Evolutionary conservation across 208 protist genomes (phyloP).

Genomic region (Trypanosoma platydactyli): DNA sequence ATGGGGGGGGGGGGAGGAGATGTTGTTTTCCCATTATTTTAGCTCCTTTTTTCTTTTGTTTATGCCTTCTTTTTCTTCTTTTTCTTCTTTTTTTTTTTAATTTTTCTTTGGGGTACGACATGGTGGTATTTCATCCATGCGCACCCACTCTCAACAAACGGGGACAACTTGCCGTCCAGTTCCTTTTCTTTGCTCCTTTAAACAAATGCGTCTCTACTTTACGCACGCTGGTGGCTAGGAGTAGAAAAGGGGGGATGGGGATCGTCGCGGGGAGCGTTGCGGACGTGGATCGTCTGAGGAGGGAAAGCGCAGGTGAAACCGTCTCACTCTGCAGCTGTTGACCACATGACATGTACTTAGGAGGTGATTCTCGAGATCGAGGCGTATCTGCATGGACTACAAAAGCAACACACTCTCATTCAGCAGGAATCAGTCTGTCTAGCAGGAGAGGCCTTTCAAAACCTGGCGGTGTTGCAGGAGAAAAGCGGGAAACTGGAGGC

Average conservation of each 20-base stretch:
- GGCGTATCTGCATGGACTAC: neutral
- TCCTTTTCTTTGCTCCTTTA: neutral
- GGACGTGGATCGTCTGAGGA: neutral
- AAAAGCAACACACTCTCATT: neutral
- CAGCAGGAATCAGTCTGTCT: neutral
- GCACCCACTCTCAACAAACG: too few species aligned
- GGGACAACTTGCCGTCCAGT: too few species aligned
- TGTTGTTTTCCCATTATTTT: neutral
- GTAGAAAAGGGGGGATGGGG: neutral
- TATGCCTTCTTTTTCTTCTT: neutral
- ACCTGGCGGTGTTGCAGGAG: constrained; percentile 1
- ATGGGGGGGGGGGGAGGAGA: neutral
- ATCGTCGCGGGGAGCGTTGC: neutral
- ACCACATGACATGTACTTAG: neutral
- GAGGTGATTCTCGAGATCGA: constrained; percentile 7
- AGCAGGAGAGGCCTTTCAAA: neutral
- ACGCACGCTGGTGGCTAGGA: too few species aligned
- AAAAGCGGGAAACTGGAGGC: constrained; percentile 2
- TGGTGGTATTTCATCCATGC: too few species aligned
- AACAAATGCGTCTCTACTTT: too few species aligned
- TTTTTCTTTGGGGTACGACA: too few species aligned
- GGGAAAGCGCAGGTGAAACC: neutral
- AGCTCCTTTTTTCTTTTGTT: neutral
- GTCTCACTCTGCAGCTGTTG: constrained; percentile 2
- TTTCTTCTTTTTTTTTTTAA: neutral